Base-by-base conservation (phyloP, 2,329 filamentous ascomycete species). In the Alternaria rosae region DNA sequence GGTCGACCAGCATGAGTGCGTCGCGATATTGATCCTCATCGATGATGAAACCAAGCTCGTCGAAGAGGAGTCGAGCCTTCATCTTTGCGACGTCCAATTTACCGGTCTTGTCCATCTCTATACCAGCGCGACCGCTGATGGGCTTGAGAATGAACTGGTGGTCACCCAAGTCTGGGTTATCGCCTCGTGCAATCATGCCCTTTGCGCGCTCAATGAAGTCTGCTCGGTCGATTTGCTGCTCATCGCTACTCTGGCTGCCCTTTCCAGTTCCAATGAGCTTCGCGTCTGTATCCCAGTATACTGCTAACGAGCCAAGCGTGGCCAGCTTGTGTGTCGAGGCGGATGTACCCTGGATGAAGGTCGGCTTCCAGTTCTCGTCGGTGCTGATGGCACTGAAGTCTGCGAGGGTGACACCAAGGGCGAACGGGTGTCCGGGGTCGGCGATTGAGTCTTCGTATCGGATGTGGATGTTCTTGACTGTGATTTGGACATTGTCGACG, bases 251-350 rank as follows among this genome's bases (percentile, higher is more conserved):
- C 61, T 88, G 84, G 4, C 88, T 87, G 68, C 95, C 92, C 69
- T 91, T 90, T 8, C 93, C 93, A 5, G 91, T 89, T 12, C 93
- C 93, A 44, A 98, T 85, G 5, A 99, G 85, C 25, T 90, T 85
- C 1, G 93, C 88, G 78, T 99, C 94, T 1, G 95, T 99, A 78
- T 99, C 96, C 95, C 96, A 99, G 80, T 99, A 99, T 10, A 98
- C 87, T 3, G 95, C 93, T 53, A 99, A 82, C 6, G 94, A 93
- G 30, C 92, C 93, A 15, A 99, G 85, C 3, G 91, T 96, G 6
- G 94, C 95, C 47, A 99, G 85, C 81, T 99, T 99, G 83, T 99
- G 92, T 21, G 94, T 97, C 12, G 91, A 91, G 26, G 86, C 85
- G 48, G 89, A 89, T 2, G 92, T 91, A 68, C 94, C 92, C 78